phyloP scores from a whole-genome alignment of 768 basidiomycete genomes.

The Lentinula detonsa region DNA sequence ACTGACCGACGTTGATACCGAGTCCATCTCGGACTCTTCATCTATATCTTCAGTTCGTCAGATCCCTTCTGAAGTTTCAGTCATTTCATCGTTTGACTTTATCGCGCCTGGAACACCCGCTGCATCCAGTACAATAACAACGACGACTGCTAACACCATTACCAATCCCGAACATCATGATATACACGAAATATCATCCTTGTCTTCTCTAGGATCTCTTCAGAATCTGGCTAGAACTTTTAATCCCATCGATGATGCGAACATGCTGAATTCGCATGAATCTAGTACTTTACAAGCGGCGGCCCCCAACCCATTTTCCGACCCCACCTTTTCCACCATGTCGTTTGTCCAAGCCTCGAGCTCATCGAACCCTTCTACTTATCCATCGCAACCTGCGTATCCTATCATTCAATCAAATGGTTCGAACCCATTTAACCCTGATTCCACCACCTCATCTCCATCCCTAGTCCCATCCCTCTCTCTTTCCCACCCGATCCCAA shows the following conservation, averaged over 20 bases:
- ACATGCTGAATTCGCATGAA: no score
- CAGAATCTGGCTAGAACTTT: background rate
- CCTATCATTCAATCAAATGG: background rate
- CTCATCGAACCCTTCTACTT: background rate
- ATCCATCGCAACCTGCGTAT: background rate
- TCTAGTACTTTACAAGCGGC: background rate
- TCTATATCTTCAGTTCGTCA: background rate
- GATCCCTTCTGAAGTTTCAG: background rate
- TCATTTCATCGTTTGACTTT: background rate
- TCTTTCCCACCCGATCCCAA: background rate
- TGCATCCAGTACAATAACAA: background rate
- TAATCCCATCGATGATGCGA: background rate
- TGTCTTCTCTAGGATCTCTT: background rate
- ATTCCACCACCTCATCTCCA: background rate
- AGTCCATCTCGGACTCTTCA: background rate
- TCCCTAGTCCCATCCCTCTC: background rate
- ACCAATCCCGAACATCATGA: background rate
- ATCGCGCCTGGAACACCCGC: background rate
- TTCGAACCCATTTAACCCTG: background rate
- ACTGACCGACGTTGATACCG: background rate
- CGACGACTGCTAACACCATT: no score
- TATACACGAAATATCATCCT: background rate
- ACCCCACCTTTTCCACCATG: background rate
- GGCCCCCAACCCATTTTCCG: background rate
- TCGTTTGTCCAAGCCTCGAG: background rate